Percentiles rank a stretch among this genome's conserved stretches.
These are phyloP conservation scores for Trichoderma arundinaceum DNA, from an alignment of 2,329 filamentous ascomycete genomes.

Conservation along the genomic window DNA sequence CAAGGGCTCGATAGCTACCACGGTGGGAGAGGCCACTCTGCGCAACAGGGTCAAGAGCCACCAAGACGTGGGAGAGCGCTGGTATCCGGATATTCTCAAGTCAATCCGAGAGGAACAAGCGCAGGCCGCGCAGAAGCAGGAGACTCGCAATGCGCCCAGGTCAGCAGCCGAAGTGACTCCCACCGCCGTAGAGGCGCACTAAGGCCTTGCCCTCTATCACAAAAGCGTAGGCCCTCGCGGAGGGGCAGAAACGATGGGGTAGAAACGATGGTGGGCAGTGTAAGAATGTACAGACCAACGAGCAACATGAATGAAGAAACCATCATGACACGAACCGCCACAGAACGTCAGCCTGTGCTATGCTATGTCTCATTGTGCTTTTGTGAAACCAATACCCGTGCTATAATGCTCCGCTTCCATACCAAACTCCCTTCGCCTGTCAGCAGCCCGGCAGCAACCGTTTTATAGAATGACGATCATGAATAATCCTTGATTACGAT, in stretches of 20 bases:
- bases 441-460: slow-evolving; percentile 12
- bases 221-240: too few species aligned
- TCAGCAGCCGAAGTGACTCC: slow-evolving; percentile 33
- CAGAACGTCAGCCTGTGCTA: slow-evolving; percentile 17
- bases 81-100: slow-evolving; percentile 70
- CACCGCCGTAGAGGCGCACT: slow-evolving; percentile 44
- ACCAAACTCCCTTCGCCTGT: slow-evolving; percentile 30
- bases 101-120: slow-evolving; percentile 65
- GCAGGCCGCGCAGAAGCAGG: slow-evolving; percentile 41
- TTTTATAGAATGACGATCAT: background rate
- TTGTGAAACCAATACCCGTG: slow-evolving; percentile 23
- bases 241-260: background rate
- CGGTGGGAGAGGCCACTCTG: slow-evolving; percentile 81
- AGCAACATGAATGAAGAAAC: background rate
- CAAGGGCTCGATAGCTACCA: slow-evolving; percentile 68
- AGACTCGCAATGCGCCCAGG: slow-evolving; percentile 31
- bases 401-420: slow-evolving; percentile 30
- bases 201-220: slow-evolving; percentile 23
- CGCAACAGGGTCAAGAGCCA: slow-evolving; percentile 86
- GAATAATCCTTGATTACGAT: slow-evolving; percentile 2
- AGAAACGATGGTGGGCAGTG: background rate
- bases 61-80: slow-evolving; percentile 82
- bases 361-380: slow-evolving; percentile 22
- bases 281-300: slow-evolving; percentile 8
- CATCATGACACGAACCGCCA: slow-evolving; percentile 1